Evolutionary conservation across 2,329 filamentous ascomycete genomes (phyloP).

Genomic region (Claviceps quebecensis): DNA sequence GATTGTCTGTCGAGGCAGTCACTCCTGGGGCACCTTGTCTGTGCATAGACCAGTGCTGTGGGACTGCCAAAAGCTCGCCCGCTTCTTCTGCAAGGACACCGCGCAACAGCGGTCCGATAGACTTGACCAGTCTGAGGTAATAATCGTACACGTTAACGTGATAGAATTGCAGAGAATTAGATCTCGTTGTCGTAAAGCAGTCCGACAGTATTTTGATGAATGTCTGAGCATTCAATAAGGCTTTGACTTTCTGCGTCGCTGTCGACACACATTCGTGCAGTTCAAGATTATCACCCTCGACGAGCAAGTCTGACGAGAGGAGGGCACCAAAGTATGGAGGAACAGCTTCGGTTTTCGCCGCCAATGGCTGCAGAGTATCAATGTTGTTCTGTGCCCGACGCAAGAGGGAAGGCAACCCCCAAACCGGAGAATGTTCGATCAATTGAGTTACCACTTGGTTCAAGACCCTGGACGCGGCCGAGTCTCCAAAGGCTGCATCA

Average conservation of each 20-base stretch:
- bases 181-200: conserved; percentile 57
- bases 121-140: conserved; percentile 59
- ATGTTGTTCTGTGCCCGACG: conserved; percentile 58
- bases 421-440: conserved; percentile 65
- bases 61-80: conserved; percentile 57
- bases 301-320: conserved; percentile 31
- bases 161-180: conserved; percentile 51
- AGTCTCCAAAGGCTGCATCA: conserved; percentile 45
- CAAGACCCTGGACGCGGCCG: conserved; percentile 53
- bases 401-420: conserved; percentile 70
- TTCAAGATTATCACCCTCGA: conserved; percentile 19
- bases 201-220: conserved; percentile 62
- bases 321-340: conserved; percentile 58
- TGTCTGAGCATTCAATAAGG: conserved; percentile 62
- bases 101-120: conserved; percentile 64
- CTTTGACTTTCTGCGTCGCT: conserved; percentile 68
- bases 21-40: conserved; percentile 16
- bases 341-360: conserved; percentile 32
- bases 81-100: conserved; percentile 79
- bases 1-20: conserved; percentile 10
- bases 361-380: conserved; percentile 52
- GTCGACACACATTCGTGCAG: conserved; percentile 31
- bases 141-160: conserved; percentile 75
- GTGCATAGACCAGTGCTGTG: conserved; percentile 45
- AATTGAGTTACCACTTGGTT: conserved; percentile 62